phyloP scores from a whole-genome alignment of 495 filamentous ascomycete species.

The Tirmania nivea region DNA sequence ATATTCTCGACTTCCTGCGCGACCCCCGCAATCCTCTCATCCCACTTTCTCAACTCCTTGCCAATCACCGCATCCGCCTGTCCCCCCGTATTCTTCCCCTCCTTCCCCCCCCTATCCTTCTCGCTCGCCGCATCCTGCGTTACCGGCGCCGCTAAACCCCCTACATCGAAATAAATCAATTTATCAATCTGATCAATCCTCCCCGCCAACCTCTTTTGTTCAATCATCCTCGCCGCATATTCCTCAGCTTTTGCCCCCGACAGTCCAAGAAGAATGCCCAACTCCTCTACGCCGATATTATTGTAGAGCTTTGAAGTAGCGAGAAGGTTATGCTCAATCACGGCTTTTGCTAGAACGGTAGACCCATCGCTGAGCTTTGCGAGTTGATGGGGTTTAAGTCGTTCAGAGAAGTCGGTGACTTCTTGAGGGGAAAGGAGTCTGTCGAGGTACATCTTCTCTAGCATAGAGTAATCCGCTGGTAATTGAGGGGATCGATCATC shows the following conservation, averaged over 20 bases:
- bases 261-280: conserved; percentile 57
- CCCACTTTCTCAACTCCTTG: conserved; percentile 63
- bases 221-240: conserved; percentile 85
- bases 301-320: conserved; percentile 66
- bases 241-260: conserved; percentile 68
- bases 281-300: conserved; percentile 63
- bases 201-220: conserved; percentile 67
- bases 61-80: conserved; percentile 36
- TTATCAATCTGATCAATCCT: conserved; percentile 88
- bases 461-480: conserved; percentile 53
- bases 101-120: neutral
- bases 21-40: conserved; percentile 61
- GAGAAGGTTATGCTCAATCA: conserved; percentile 87
- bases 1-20: conserved; percentile 79
- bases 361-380: conserved; percentile 71
- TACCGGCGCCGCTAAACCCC: conserved; percentile 21
- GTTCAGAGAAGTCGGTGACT: conserved; percentile 63
- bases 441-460: conserved; percentile 97
- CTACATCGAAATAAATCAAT: conserved; percentile 47
- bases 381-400: conserved; percentile 67
- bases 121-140: conserved; percentile 23
- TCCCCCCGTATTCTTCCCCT: conserved; percentile 36
- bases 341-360: conserved; percentile 83
- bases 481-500: conserved; percentile 63
- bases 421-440: conserved; percentile 58